phyloP scores from a whole-genome alignment of 2,329 filamentous ascomycete species.

The Talaromyces amestolkiae region DNA sequence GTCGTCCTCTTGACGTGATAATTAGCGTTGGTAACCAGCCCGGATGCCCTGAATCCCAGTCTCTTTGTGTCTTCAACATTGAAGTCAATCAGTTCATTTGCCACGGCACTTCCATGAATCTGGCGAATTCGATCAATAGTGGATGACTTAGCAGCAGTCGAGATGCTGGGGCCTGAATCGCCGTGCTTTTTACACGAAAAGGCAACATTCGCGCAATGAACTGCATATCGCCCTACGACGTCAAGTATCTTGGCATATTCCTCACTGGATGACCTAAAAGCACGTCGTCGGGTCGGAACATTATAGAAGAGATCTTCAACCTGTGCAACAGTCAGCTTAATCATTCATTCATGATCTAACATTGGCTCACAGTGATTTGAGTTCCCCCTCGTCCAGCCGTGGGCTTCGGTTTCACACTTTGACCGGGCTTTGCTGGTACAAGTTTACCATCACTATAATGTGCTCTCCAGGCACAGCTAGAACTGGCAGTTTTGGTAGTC shows the following conservation, averaged over 20 bases:
- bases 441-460: constrained; percentile 82
- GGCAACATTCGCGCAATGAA: constrained; percentile 86
- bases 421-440: constrained; percentile 79
- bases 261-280: constrained; percentile 87
- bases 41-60: constrained; percentile 79
- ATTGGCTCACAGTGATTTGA: constrained; percentile 69
- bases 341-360: background rate
- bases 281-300: constrained; percentile 78
- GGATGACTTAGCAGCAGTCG: constrained; percentile 70
- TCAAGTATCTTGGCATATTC: constrained; percentile 98
- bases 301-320: constrained; percentile 98
- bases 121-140: constrained; percentile 83
- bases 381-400: constrained; percentile 86
- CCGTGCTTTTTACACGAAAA: constrained; percentile 98
- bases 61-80: constrained; percentile 64
- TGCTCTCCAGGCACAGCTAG: constrained; percentile 84
- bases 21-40: constrained; percentile 87
- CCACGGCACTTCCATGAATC: constrained; percentile 78
- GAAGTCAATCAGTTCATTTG: constrained; percentile 83
- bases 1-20: constrained; percentile 88
- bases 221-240: constrained; percentile 85
- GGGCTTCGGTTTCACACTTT: constrained; percentile 79
- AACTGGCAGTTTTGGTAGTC: constrained; percentile 87
- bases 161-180: constrained; percentile 77
- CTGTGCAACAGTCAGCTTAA: constrained; percentile 33